Evolutionary conservation across 768 basidiomycete species (phyloP), one percentile per base, ranked within the genome.

Genomic region (Serendipita indica): DNA sequence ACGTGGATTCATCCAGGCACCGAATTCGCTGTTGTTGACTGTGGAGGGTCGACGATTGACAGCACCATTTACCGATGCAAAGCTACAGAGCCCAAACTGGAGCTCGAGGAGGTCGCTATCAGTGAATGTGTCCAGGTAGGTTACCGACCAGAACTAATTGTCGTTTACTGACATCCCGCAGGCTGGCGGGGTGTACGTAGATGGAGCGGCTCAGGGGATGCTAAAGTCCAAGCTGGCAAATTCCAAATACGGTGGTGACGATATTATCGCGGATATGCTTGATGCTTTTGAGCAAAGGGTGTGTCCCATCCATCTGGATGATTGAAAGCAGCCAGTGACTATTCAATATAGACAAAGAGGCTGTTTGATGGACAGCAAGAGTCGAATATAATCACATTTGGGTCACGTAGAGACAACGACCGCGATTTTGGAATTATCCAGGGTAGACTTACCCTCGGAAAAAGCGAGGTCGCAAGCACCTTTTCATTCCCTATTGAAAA

Each of bases 111-210:
- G 25, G 59, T 54, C 2, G 32, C 33, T 22, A 46, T 33, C 13
- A 60, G 59, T 25, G 59, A 60, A 39, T 60, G 59, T 34, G 34
- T 60, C n/a, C 59, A 60, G 46, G 59, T 34, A 22, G 39, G 59
- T 52, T 28, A 5, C 22, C 28, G 43, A 13, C 22, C 12, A 10
- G 4, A 33, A 33, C 4, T 10, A 27, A 16, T 10, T 10, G 49
- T 4, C 12, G 10, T 28, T 7, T 22, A 54, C n/a, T 43, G 7
- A 43, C 5, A 7, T 16, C n/a, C 30, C 10, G 12, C 3, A 54
- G 49, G 58, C 58, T 7, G 28, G 27, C 1, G 33, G 0, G n/a
- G 32, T 54, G 22, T 54, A 25, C 30, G 49, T 54, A 18, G 49
- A 54, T 54, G 45, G 59, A 3, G 45, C 33, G 18, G 59, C 59